phyloP scores from a whole-genome alignment of 169 alveolate genomes.

The Ichthyophthirius multifiliis region DNA sequence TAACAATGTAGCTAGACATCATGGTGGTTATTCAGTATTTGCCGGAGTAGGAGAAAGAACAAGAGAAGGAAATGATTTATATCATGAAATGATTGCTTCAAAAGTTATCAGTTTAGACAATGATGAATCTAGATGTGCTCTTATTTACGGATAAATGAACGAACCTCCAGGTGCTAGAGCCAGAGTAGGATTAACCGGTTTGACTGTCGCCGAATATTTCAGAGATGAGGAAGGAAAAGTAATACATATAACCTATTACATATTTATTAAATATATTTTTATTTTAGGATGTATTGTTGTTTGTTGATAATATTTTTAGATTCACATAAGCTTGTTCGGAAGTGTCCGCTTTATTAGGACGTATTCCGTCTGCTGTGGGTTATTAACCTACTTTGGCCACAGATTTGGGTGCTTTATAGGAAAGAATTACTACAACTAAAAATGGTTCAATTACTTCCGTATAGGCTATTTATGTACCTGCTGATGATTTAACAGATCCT shows the following conservation, averaged over 20 bases:
- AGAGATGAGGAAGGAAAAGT: conserved; percentile 97
- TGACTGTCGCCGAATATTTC: conserved; percentile 98
- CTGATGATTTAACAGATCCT: conserved; percentile 98
- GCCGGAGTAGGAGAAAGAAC: conserved; percentile 99
- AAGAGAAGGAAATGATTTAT: conserved; percentile 98
- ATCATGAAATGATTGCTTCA: conserved; percentile 93
- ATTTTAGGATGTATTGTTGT: conserved; percentile 94
- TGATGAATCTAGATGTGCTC: conserved; percentile 96
- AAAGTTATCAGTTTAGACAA: conserved; percentile 71
- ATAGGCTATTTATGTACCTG: conserved; percentile 98
- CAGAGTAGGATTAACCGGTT: conserved; percentile 96
- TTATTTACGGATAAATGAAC: conserved; percentile 98
- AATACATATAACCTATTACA: too few relatives aligned
- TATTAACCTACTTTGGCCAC: conserved; percentile 98
- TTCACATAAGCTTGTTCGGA: conserved; percentile 97
- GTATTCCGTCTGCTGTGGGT: conserved; percentile 98
- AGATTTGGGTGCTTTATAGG: conserved; percentile 94
- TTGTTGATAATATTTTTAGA: conserved; percentile 96
- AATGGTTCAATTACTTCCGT: conserved; percentile 98
- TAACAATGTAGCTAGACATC: conserved; percentile 96
- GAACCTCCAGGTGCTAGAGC: conserved; percentile 99
- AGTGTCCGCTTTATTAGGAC: conserved; percentile 97
- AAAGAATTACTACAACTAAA: conserved; percentile 96
- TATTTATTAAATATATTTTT: too few relatives aligned
- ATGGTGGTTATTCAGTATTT: conserved; percentile 98